These are phyloP conservation scores for Mycothermus thermophilus DNA, from an alignment of 495 filamentous ascomycete species.

Conservation along the genomic window DNA sequence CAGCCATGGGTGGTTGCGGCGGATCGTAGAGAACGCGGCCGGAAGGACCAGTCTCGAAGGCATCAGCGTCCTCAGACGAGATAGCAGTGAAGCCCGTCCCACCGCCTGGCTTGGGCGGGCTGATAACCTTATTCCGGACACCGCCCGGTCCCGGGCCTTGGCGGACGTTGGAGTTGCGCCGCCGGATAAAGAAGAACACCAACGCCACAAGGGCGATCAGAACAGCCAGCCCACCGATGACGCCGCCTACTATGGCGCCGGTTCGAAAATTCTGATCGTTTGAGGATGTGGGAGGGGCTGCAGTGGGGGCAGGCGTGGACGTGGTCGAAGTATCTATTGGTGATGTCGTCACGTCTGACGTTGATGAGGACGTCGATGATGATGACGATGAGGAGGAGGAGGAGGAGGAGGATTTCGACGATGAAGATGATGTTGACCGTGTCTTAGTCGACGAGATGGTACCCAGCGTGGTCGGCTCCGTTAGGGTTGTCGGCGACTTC, in stretches of 20 bases:
- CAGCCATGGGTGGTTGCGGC: background rate
- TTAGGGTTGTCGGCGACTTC: constrained; percentile 16
- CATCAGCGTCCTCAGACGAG: constrained; percentile 13
- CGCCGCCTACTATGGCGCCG: constrained; percentile 34
- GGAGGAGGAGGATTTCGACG: constrained; percentile 8
- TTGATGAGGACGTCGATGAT: constrained; percentile 9
- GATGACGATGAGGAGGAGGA: constrained; percentile 5
- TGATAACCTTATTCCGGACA: constrained; percentile 20
- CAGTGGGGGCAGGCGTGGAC: constrained; percentile 2
- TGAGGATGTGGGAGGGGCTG: too few relatives aligned
- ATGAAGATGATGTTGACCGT: too few relatives aligned
- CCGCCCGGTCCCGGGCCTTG: constrained; percentile 17
- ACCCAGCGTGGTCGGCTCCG: constrained; percentile 25
- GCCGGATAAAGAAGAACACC: constrained; percentile 16
- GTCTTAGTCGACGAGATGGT: constrained; percentile 8
- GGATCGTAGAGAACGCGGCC: background rate
- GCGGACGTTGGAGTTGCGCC: constrained; percentile 22
- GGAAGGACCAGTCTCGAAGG: constrained; percentile 16
- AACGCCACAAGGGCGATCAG: constrained; percentile 3
- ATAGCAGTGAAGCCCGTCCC: constrained; percentile 16
- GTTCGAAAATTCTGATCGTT: constrained; percentile 15
- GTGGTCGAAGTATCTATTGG: constrained; percentile 5
- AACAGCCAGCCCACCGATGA: constrained; percentile 11
- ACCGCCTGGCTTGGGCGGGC: constrained; percentile 11
- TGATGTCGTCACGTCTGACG: constrained; percentile 7